Conservation (phyloP, 495 filamentous ascomycete species). For the Neurospora intermedia region DNA sequence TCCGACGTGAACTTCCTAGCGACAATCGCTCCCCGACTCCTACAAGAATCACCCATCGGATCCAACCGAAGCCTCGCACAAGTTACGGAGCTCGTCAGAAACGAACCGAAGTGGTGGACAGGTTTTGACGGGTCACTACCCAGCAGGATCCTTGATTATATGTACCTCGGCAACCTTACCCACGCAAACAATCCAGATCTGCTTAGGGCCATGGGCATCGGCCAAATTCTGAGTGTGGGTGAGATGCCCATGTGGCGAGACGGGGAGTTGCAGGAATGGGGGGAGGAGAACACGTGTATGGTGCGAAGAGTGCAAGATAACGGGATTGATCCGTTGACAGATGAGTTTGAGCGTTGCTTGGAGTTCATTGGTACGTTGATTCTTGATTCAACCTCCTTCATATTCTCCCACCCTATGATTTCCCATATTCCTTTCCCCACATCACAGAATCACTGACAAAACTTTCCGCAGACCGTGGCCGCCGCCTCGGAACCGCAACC, state of each 20-base stretch:
- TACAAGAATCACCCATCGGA: slow-evolving; percentile 37
- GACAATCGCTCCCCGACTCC: slow-evolving; percentile 61
- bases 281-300: slow-evolving; percentile 60
- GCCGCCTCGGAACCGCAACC: slow-evolving; percentile 65
- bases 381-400: not conserved
- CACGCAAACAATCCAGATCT: slow-evolving; percentile 91
- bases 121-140: slow-evolving; percentile 86
- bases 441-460: not conserved
- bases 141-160: slow-evolving; percentile 79
- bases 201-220: slow-evolving; percentile 68
- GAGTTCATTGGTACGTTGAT: slow-evolving; percentile 74
- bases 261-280: slow-evolving; percentile 56
- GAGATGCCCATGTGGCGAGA: slow-evolving; percentile 75
- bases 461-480: slow-evolving; percentile 55
- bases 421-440: not conserved
- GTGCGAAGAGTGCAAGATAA: slow-evolving; percentile 90
- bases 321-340: slow-evolving; percentile 81
- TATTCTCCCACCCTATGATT: not conserved
- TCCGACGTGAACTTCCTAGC: slow-evolving; percentile 74
- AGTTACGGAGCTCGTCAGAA: slow-evolving; percentile 31
- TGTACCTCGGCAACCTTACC: slow-evolving; percentile 87
- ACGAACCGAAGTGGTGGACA: slow-evolving; percentile 68
- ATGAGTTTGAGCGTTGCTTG: slow-evolving; percentile 78
- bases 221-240: slow-evolving; percentile 84
- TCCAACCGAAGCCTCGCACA: slow-evolving; percentile 27